Conservation (phyloP, 140 eudicot species). For the Anethum foeniculum region DNA sequence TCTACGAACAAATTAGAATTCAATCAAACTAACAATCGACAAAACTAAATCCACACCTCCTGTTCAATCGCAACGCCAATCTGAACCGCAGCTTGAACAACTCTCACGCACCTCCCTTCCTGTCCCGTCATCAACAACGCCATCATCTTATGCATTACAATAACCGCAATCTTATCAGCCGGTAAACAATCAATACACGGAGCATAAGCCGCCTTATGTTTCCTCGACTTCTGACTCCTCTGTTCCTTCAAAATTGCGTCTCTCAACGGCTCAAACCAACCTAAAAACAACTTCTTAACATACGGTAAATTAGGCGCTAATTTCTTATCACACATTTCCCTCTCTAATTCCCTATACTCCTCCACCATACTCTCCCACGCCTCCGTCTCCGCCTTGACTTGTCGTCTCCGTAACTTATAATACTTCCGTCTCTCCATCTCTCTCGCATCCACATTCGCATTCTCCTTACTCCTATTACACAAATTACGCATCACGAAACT, state of each 20-base stretch:
- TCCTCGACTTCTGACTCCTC: conserved; percentile 32
- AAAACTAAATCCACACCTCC: conserved; percentile 49
- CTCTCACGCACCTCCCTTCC: conserved; percentile 51
- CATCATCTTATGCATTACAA: conserved; percentile 97
- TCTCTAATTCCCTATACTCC: conserved; percentile 76
- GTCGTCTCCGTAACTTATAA: conserved; percentile 58
- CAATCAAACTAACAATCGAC: not conserved
- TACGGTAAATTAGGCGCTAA: conserved; percentile 88
- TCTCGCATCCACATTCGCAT: conserved; percentile 24
- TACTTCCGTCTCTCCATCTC: conserved; percentile 71
- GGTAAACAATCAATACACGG: conserved; percentile 62
- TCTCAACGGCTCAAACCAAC: conserved; percentile 95
- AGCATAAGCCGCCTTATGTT: conserved; percentile 46
- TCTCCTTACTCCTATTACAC: conserved; percentile 20
- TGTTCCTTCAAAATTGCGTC: conserved; percentile 72
- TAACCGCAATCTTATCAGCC: conserved; percentile 88
- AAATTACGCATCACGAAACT: conserved; percentile 48
- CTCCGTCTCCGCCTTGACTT: conserved; percentile 78
- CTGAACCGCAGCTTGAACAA: conserved; percentile 80
- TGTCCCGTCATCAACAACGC: conserved; percentile 76
- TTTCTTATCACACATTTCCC: conserved; percentile 85
- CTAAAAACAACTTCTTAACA: conserved; percentile 66
- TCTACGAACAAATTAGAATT: not conserved
- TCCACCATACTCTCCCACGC: conserved; percentile 88
- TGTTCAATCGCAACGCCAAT: conserved; percentile 82